A percentile compares a stretch with the other conserved stretches of the same genome.
These are phyloP conservation scores for Phytophthora tubulina DNA, from an alignment of 352 stramenopile genomes.

Conservation along the genomic window DNA sequence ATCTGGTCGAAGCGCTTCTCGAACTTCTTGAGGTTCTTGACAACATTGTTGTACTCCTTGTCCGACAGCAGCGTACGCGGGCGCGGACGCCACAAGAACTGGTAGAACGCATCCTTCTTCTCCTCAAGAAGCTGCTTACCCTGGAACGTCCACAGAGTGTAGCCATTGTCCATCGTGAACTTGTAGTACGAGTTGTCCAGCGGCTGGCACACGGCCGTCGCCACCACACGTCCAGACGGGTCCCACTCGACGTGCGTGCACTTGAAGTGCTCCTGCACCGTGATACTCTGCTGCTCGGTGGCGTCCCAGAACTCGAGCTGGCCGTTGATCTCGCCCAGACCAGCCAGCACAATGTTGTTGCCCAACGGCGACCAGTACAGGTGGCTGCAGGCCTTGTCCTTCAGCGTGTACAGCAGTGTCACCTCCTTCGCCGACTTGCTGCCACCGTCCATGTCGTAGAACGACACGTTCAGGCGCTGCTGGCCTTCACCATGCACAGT, in stretches of 20 bases:
- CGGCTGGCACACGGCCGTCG: constrained; percentile 96
- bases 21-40: constrained; percentile 99
- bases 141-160: constrained; percentile 98
- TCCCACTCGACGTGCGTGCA: constrained; percentile 98
- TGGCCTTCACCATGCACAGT: constrained; percentile 96
- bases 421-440: constrained; percentile 87
- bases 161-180: constrained; percentile 99
- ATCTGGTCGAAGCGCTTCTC: constrained; percentile 91
- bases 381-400: constrained; percentile 95
- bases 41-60: constrained; percentile 93
- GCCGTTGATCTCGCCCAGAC: constrained; percentile 95
- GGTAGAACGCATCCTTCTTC: constrained; percentile 98
- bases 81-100: constrained; percentile 92
- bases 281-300: constrained; percentile 94
- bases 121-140: constrained; percentile 94
- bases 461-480: constrained; percentile 95
- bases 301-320: constrained; percentile 99
- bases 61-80: constrained; percentile 95
- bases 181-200: constrained; percentile 97
- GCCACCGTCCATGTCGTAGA: constrained; percentile 95
- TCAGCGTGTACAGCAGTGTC: constrained; percentile 95
- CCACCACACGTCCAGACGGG: constrained; percentile 95
- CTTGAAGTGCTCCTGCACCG: constrained; percentile 98
- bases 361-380: constrained; percentile 97
- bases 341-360: constrained; percentile 95